Percentiles rank a stretch among this genome's conserved stretches.
These are phyloP conservation scores for Metschnikowia cerradonensis DNA, from an alignment of 805 yeast genomes.

Conservation along the genomic window DNA sequence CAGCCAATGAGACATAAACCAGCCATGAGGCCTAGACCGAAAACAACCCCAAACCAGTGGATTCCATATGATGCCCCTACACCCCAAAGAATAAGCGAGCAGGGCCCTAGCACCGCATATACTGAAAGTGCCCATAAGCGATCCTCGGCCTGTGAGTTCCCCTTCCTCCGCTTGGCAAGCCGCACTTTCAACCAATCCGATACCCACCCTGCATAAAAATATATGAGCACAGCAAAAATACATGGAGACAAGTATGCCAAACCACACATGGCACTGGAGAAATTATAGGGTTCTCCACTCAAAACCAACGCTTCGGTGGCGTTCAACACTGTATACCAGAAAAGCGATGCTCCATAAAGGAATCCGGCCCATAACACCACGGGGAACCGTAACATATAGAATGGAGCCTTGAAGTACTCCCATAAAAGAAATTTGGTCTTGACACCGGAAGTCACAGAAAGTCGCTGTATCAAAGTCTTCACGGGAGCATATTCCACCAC, in stretches of 20 bases:
- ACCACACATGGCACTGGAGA: slow-evolving; percentile 28
- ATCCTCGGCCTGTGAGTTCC: slow-evolving; percentile 15
- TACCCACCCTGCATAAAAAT: slow-evolving; percentile 17
- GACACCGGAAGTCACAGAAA: slow-evolving; percentile 13
- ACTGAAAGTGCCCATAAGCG: slow-evolving; percentile 15
- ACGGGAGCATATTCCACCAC: slow-evolving; percentile 6
- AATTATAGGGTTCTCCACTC: slow-evolving; percentile 47
- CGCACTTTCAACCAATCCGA: slow-evolving; percentile 14
- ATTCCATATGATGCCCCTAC: slow-evolving; percentile 23
- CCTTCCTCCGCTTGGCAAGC: slow-evolving; percentile 12
- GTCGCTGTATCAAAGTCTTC: slow-evolving; percentile 11
- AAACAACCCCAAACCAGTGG: slow-evolving; percentile 23
- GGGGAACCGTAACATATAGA: slow-evolving; percentile 17
- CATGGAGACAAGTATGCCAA: slow-evolving; percentile 17
- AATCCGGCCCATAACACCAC: slow-evolving; percentile 21
- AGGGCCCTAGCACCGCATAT: slow-evolving; percentile 15
- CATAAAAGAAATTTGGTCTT: slow-evolving; percentile 13
- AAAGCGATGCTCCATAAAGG: slow-evolving; percentile 20
- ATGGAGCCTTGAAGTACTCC: slow-evolving; percentile 19
- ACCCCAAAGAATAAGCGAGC: slow-evolving; percentile 20
- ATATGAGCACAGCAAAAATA: slow-evolving; percentile 13
- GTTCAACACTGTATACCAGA: slow-evolving; percentile 23
- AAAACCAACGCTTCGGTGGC: slow-evolving; percentile 22
- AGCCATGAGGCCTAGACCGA: slow-evolving; percentile 23
- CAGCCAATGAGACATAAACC: slow-evolving; percentile 22